Conservation (phyloP, 163 green algal genomes). For the Chlorella variabilis region DNA sequence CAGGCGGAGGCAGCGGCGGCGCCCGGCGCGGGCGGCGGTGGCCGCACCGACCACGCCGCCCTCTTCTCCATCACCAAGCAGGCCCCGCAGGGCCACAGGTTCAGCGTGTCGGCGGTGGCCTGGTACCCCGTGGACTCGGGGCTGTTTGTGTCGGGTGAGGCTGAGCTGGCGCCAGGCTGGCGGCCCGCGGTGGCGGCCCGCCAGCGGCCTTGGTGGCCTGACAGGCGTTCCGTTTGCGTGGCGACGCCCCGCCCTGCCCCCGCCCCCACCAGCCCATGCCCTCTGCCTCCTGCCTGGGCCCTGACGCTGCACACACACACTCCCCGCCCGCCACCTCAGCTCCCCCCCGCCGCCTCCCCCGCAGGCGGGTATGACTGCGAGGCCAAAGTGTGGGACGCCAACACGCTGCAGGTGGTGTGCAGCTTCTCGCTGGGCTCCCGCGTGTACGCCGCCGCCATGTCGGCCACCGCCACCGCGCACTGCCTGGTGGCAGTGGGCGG, state of each 20-base stretch:
- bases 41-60: constrained; percentile 5
- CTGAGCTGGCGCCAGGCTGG: background rate
- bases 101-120: constrained; percentile 52
- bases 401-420: constrained; percentile 63
- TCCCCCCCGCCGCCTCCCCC: background rate
- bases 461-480: constrained; percentile 59
- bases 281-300: no score
- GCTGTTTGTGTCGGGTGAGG: constrained; percentile 81
- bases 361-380: constrained; percentile 27
- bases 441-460: constrained; percentile 76
- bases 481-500: constrained; percentile 70
- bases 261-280: no score
- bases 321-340: background rate
- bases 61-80: constrained; percentile 27
- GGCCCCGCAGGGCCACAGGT: constrained; percentile 49
- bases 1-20: background rate
- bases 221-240: no score
- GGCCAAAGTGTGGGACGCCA: constrained; percentile 85
- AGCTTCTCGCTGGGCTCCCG: constrained; percentile 63
- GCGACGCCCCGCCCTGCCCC: no score
- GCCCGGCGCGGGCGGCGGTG: no score
- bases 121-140: constrained; percentile 91
- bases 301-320: no score
- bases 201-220: background rate
- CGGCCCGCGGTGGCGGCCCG: background rate